Percentiles rank a stretch among this genome's conserved stretches.
Conservation (phyloP, 306 rosid genomes). For the Cercis canadensis region DNA sequence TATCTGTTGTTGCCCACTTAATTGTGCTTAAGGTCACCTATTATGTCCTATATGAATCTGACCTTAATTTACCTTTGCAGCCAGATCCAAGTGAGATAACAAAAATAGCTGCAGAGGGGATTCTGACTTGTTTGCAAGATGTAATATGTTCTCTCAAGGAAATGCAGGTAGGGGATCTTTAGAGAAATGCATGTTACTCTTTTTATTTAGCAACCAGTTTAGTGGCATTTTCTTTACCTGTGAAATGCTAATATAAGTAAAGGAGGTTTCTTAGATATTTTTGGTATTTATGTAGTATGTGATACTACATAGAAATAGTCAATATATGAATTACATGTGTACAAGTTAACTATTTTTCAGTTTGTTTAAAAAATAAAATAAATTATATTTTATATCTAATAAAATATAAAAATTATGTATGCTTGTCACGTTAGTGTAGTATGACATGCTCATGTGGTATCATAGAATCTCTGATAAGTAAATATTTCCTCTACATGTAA, state of each 20-base stretch:
- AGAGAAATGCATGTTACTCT: conserved; percentile 26
- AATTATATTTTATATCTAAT: no score
- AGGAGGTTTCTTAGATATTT: neutral
- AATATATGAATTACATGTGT: no score
- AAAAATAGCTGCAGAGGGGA: conserved; percentile 90
- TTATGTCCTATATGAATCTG: conserved; percentile 25
- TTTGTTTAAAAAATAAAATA: no score
- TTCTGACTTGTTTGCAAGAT: conserved; percentile 90
- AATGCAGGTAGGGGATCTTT: conserved; percentile 62
- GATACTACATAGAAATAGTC: no score
- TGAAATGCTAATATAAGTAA: conserved; percentile 6
- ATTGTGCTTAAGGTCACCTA: conserved; percentile 25
- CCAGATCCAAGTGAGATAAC: conserved; percentile 77
- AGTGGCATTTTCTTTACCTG: conserved; percentile 14
- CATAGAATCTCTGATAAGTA: no score
- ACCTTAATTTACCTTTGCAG: conserved; percentile 55
- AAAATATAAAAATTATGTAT: no score
- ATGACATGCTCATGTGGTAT: no score
- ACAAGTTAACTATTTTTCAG: no score
- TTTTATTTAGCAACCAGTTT: neutral
- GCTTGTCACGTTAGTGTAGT: no score
- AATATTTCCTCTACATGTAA: neutral
- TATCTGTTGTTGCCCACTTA: conserved; percentile 33
- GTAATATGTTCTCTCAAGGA: conserved; percentile 74
- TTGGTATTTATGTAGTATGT: no score